Base-by-base conservation (phyloP, 495 filamentous ascomycete species). In the Talaromyces adpressus region DNA sequence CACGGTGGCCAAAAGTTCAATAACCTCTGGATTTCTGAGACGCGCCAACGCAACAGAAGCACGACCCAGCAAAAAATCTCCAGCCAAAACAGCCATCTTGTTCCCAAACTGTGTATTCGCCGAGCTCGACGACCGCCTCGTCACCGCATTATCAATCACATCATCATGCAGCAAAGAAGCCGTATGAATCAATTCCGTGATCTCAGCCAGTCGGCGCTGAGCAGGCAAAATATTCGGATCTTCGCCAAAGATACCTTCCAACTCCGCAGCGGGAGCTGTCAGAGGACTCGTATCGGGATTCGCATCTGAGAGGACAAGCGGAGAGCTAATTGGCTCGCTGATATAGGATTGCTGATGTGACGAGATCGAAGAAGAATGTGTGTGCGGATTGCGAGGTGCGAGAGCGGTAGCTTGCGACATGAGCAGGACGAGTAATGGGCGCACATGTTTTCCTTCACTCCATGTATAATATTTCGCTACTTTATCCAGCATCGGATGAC, bases 381-480 rank as follows among this genome's bases (percentile, higher is more conserved):
- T 76, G 75, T 62, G 22, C 67, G 67, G 64, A 39, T 75, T 76
- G 73, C 90, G 93, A 39, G 93, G 89, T 62, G 89, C 86, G 66
- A 89, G 76, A 18, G 91, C 86, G 2, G 92, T 97, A 0, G 94
- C 94, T 69, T 91, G 86, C 45, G 93, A 93, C 94, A 98, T 97
- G 62, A 98, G 86, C 57, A 98, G 83, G 29, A 98, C 91, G 58
- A 98, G 86, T 71, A 97, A 83, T 3, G 94, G 94, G 65, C 94
- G 89, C 66, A 98, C 89, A 73, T 97, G 95, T 75, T 98, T 98
- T 59, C 94, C 94, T 75, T 97, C 92, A 59, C 89, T 89, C 67
- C 90, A 87, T n/a, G 94, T 96, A 71, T 98, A 98, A 81, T 98
- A 98, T 73, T 98, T 98, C 30, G 95, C 91, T 16, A 95, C 92